Percentiles rank a stretch among this genome's conserved stretches.
Evolutionary conservation across 768 basidiomycete species (phyloP).

Genomic region (Suillus discolor): DNA sequence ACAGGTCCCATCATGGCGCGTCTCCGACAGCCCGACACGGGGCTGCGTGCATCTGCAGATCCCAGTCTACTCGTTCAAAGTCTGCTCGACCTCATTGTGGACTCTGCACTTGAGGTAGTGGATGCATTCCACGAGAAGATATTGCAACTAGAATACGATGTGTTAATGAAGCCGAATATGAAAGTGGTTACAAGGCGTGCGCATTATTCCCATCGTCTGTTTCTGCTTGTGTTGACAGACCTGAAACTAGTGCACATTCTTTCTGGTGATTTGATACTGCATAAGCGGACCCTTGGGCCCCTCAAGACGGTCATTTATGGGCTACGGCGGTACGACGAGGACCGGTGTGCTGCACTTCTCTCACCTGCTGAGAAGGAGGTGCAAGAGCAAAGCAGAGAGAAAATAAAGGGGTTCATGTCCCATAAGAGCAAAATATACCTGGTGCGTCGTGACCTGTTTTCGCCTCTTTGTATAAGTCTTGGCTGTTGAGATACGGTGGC

Average conservation of each 20-base stretch:
- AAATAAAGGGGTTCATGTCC: conserved; percentile 64
- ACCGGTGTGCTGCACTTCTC: conserved; percentile 61
- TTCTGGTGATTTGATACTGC: conserved; percentile 71
- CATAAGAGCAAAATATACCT: conserved; percentile 71
- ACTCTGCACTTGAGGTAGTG: conserved; percentile 66
- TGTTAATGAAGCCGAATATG: conserved; percentile 64
- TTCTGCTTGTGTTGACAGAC: neutral
- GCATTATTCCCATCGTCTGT: conserved; percentile 23
- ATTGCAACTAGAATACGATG: conserved; percentile 58
- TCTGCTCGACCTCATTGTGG: conserved; percentile 70
- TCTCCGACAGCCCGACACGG: conserved; percentile 57
- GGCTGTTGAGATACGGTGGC: neutral
- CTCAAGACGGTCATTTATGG: conserved; percentile 72
- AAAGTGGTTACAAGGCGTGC: conserved; percentile 58
- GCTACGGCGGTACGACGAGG: conserved; percentile 68
- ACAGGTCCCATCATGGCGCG: conserved; percentile 61
- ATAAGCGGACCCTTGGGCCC: conserved; percentile 74
- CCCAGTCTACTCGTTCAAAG: conserved; percentile 70
- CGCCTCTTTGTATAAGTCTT: neutral
- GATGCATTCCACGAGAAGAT: conserved; percentile 70
- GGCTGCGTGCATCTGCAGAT: conserved; percentile 63
- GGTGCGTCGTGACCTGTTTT: conserved; percentile 35
- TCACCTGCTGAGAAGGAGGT: conserved; percentile 31
- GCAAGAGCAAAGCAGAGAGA: conserved; percentile 12
- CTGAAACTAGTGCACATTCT: conserved; percentile 66